These are phyloP conservation scores for Beauveria australis DNA, from an alignment of 2,329 filamentous ascomycete genomes.

Conservation along the genomic window DNA sequence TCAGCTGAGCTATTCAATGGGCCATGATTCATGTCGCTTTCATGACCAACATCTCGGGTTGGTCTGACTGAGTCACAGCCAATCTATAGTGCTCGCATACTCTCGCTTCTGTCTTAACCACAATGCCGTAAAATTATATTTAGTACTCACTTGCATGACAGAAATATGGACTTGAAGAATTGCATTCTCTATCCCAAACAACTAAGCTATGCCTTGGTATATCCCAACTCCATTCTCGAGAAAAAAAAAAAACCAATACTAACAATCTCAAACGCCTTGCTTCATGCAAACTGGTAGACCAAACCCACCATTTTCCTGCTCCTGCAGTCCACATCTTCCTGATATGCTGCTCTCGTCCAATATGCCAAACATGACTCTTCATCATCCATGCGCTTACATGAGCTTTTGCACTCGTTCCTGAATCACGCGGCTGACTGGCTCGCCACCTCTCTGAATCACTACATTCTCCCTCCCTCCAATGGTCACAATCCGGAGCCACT, in stretches of 20 bases:
- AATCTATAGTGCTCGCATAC: background rate
- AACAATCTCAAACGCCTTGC: conserved; percentile 3
- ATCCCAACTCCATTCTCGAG: background rate
- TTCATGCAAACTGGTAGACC: conserved; percentile 1
- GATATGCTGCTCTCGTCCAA: background rate
- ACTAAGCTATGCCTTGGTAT: background rate
- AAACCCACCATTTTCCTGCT: background rate
- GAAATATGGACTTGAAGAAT: background rate
- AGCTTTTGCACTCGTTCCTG: conserved; percentile 29
- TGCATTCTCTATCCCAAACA: background rate
- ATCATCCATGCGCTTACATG: conserved; percentile 15
- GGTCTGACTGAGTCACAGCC: no score
- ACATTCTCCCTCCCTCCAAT: conserved; percentile 49
- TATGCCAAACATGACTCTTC: background rate
- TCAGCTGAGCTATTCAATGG: no score
- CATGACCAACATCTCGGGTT: no score
- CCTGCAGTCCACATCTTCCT: background rate
- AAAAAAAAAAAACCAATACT: background rate
- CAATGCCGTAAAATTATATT: no score
- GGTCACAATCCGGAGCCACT: conserved; percentile 46
- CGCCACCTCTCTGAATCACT: conserved; percentile 40
- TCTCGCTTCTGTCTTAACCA: background rate
- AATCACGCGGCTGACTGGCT: conserved; percentile 30
- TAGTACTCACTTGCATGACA: no score
- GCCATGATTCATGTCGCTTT: no score